Evolutionary conservation across 129 eudicot genomes (phyloP).

Genomic region (Flaveria bidentis): DNA sequence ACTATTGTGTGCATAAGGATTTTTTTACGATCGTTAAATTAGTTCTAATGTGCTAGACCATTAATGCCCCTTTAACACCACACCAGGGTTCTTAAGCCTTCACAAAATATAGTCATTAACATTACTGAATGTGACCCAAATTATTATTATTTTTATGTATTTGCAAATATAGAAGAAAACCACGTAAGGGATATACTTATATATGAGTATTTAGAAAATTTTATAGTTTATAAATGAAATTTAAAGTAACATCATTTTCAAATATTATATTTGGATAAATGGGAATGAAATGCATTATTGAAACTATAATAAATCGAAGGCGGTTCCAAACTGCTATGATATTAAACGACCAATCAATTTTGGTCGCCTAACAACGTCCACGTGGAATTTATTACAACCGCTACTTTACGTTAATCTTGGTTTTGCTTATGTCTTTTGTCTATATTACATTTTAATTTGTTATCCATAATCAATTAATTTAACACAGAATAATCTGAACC

Average conservation of each 20-base stretch:
- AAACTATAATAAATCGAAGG: conserved; percentile 27
- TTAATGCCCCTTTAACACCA: no score
- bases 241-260: no score
- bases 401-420: conserved; percentile 21
- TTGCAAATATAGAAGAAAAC: no score
- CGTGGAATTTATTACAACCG: conserved; percentile 35
- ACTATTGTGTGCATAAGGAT: no score
- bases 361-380: conserved; percentile 45
- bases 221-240: not conserved
- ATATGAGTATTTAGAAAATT: not conserved
- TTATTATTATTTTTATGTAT: no score
- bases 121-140: no score
- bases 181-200: no score
- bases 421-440: conserved; percentile 29
- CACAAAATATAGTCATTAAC: no score
- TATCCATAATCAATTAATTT: conserved; percentile 32
- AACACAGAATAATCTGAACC: conserved; percentile 16
- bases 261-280: not conserved
- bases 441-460: conserved; percentile 31
- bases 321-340: conserved; percentile 44
- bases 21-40: no score
- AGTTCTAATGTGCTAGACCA: no score
- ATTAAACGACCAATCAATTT: conserved; percentile 36
- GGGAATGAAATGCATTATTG: conserved; percentile 30
- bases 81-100: no score